These are phyloP conservation scores for Cercospora zeae-maydis DNA, from an alignment of 2,329 filamentous ascomycete genomes.

Conservation along the genomic window DNA sequence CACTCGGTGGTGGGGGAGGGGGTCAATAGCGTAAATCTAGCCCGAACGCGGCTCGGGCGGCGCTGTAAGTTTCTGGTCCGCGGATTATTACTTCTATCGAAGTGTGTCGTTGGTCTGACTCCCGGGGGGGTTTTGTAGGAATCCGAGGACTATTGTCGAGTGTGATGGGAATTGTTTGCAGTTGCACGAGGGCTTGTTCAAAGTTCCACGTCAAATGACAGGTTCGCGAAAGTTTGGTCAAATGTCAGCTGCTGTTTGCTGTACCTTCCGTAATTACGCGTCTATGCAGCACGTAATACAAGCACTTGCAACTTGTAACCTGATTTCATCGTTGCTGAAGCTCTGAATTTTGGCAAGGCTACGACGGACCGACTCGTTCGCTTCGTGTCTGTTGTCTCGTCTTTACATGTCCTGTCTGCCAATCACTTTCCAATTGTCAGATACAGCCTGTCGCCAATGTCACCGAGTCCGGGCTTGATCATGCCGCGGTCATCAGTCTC, in stretches of 20 bases:
- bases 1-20: too few species aligned
- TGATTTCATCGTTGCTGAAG: too few species aligned
- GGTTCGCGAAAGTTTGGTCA: neutral
- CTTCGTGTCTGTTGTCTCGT: neutral
- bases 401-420: neutral
- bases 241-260: neutral
- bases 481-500: constrained; percentile 75
- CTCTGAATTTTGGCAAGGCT: neutral
- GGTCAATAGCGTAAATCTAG: too few species aligned
- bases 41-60: too few species aligned
- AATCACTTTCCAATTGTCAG: constrained; percentile 77
- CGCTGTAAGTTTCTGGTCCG: too few species aligned
- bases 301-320: neutral
- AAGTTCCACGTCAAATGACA: too few species aligned
- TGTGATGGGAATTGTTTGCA: neutral
- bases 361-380: neutral
- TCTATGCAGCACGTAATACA: neutral
- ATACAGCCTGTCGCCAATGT: constrained; percentile 87
- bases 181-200: neutral
- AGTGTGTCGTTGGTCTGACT: too few species aligned
- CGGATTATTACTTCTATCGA: too few species aligned
- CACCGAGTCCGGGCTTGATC: constrained; percentile 85
- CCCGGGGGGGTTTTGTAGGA: too few species aligned
- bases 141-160: too few species aligned
- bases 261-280: neutral